Evolutionary conservation across 805 yeast species (phyloP).

Genomic region (Priceomyces carsonii): DNA sequence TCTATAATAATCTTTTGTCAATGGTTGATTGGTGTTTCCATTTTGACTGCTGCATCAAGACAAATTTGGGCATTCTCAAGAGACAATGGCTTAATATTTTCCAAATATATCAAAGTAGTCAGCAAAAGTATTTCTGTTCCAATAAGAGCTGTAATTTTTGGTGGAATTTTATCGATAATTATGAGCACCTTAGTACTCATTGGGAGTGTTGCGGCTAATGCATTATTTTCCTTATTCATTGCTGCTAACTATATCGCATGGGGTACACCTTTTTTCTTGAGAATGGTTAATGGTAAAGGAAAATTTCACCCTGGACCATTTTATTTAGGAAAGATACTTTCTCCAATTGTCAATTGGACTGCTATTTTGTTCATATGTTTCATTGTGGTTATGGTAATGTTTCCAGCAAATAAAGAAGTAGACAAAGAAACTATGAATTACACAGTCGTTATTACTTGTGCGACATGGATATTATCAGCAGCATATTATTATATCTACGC

Average conservation of each 20-base stretch:
- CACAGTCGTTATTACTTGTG: slow-evolving; percentile 29
- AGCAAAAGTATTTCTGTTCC: slow-evolving; percentile 25
- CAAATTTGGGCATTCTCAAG: slow-evolving; percentile 34
- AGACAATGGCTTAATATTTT: slow-evolving; percentile 31
- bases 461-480: slow-evolving; percentile 30
- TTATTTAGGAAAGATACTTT: slow-evolving; percentile 51
- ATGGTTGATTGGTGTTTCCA: slow-evolving; percentile 33
- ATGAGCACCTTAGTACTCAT: slow-evolving; percentile 41
- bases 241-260: slow-evolving; percentile 44
- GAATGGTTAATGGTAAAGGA: slow-evolving; percentile 46
- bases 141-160: slow-evolving; percentile 28
- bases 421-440: slow-evolving; percentile 38
- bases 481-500: slow-evolving; percentile 27
- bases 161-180: slow-evolving; percentile 33
- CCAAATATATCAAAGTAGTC: slow-evolving; percentile 24
- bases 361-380: slow-evolving; percentile 33
- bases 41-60: slow-evolving; percentile 27
- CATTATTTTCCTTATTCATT: slow-evolving; percentile 43
- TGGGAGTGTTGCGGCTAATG: slow-evolving; percentile 44
- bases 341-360: slow-evolving; percentile 45
- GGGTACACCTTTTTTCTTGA: slow-evolving; percentile 55
- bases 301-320: slow-evolving; percentile 64
- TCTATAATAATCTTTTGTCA: slow-evolving; percentile 27
- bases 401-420: slow-evolving; percentile 49
- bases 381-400: slow-evolving; percentile 35